Evolutionary conservation across 1,139 yeast genomes (phyloP).

Genomic region (Saccharomyces pastorianus): DNA sequence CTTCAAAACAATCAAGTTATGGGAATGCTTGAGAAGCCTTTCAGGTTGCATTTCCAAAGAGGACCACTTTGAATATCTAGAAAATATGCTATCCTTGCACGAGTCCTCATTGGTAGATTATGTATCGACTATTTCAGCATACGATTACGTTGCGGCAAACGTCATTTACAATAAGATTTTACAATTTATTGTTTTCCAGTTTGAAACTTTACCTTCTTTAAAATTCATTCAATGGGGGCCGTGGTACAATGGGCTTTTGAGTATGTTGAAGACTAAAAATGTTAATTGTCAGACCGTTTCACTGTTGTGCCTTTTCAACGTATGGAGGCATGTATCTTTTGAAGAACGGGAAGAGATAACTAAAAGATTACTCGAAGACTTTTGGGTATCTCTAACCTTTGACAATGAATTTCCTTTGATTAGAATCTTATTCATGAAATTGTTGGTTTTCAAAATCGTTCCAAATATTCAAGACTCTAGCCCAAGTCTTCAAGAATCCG

Average conservation of each 20-base stretch:
- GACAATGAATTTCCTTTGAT: conserved; percentile 20
- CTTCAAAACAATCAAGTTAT: conserved; percentile 20
- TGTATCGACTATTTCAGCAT: conserved; percentile 23
- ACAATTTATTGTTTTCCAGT: conserved; percentile 19
- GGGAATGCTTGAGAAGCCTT: conserved; percentile 23
- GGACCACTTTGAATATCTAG: background rate
- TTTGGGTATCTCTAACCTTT: conserved; percentile 17
- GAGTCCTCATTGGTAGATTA: conserved; percentile 19
- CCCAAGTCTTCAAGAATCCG: conserved; percentile 2
- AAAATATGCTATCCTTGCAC: conserved; percentile 15
- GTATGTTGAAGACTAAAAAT: conserved; percentile 23
- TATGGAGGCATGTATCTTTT: conserved; percentile 23
- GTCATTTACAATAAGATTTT: conserved; percentile 26
- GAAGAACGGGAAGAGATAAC: conserved; percentile 6
- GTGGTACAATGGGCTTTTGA: conserved; percentile 22
- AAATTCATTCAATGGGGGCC: conserved; percentile 22
- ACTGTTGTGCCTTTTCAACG: conserved; percentile 24
- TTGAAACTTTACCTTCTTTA: conserved; percentile 8
- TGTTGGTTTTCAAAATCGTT: conserved; percentile 20
- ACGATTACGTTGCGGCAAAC: conserved; percentile 23
- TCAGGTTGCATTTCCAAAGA: conserved; percentile 14
- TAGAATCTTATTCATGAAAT: conserved; percentile 18
- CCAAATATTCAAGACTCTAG: conserved; percentile 4
- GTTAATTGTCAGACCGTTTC: conserved; percentile 24
- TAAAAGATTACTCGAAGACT: conserved; percentile 8